Base-by-base conservation (phyloP, 441 rosid genomes). In the Eruca vesicaria region DNA sequence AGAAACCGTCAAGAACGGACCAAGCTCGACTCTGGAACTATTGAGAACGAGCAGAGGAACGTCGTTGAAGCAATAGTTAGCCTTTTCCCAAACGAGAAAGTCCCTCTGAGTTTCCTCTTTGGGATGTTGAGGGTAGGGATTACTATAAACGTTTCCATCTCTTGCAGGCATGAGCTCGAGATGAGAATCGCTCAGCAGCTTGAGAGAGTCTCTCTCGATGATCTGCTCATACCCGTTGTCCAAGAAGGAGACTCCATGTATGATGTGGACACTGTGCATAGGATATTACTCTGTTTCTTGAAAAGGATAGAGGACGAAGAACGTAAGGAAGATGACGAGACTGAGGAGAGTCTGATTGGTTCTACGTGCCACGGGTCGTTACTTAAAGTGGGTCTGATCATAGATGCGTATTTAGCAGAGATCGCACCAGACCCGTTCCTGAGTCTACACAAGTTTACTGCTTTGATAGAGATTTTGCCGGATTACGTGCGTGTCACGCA, bases 361-460 rank as follows among this genome's bases (percentile, higher is more conserved):
- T 85, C 85, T 63, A 74, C 82, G 0, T 87, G 88, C 10, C 93
- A 92, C 28, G 80, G 82, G 55, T 86, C 96, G 28, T 83, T 90
- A 80, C 67, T 92, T 67, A 94, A 90, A 82, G 93, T 92, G 14
- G 98, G 97, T 29, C 78, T 81, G 70, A 87, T 92, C 73, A 78
- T 90, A 7, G 98, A 94, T 81, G 88, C 90, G 15, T 94, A 90
- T 74, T 72, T 92, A 15, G 96, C 93, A 12, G 97, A 94, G 85
- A 92, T 90, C 35, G 97, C 94, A 15, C 88, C 94, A 7, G 98
- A 92, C 71, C 97, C 97, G 29, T 84, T 85, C 67, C 61, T 94
- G 77, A 86, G 86, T 77, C 66, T 89, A 76, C 84, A 76, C 80
- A 92, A 90, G 81, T 92, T 94, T 84, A 79, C 74, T 5, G 88